Conservation (phyloP, 2,329 filamentous ascomycete genomes). For the Xylariaceae sp. region DNA sequence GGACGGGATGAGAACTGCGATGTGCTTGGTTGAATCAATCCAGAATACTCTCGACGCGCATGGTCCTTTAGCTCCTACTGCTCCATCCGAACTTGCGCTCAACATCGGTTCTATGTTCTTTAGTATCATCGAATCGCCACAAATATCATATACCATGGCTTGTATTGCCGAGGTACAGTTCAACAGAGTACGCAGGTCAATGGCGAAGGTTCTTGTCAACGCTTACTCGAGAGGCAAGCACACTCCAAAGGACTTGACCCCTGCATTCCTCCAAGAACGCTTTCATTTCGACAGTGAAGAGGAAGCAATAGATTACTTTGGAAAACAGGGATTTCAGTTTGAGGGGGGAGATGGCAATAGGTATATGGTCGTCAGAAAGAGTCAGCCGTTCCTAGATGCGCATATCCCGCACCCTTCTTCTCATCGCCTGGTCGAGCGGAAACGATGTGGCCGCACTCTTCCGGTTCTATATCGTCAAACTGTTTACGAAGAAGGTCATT, state of each 20-base stretch:
- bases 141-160: constrained; percentile 65
- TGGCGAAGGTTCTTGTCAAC: constrained; percentile 50
- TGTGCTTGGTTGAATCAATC: constrained; percentile 56
- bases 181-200: constrained; percentile 53
- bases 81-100: constrained; percentile 44
- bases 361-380: constrained; percentile 42
- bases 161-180: constrained; percentile 68
- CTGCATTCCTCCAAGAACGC: constrained; percentile 49
- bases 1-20: constrained; percentile 56
- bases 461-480: constrained; percentile 54
- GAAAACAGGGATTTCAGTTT: constrained; percentile 53
- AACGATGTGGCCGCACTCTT: constrained; percentile 48
- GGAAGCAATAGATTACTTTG: constrained; percentile 62
- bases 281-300: constrained; percentile 64
- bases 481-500: constrained; percentile 33
- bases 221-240: constrained; percentile 54
- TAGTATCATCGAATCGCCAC: constrained; percentile 50
- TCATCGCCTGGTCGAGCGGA: constrained; percentile 52
- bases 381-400: constrained; percentile 40
- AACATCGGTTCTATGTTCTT: constrained; percentile 53
- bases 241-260: constrained; percentile 56
- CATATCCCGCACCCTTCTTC: constrained; percentile 55
- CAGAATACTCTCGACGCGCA: constrained; percentile 55
- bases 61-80: constrained; percentile 50
- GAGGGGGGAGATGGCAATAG: constrained; percentile 32